Conservation (phyloP, 352 stramenopile genomes). For the Phytophthora quininea region DNA sequence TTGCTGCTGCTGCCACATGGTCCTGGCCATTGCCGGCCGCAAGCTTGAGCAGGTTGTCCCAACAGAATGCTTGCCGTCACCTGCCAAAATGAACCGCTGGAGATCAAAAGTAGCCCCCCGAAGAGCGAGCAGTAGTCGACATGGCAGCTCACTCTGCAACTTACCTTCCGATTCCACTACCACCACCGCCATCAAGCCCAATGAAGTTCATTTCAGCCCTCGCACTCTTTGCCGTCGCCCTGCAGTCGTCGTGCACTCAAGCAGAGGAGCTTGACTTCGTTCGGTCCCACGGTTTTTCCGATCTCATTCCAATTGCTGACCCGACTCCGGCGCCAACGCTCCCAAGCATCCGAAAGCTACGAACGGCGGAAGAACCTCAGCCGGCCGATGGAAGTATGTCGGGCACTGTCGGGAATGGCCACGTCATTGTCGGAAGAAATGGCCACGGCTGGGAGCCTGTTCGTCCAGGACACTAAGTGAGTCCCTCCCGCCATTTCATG, state of each 20-base stretch:
- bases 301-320: not conserved
- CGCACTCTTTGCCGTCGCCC: constrained; percentile 6
- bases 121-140: not conserved
- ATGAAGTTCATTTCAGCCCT: constrained; percentile 24
- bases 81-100: not conserved
- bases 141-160: not conserved
- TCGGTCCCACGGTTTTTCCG: not conserved
- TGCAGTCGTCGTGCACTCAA: not conserved
- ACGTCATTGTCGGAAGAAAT: constrained; percentile 1
- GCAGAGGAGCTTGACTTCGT: not conserved
- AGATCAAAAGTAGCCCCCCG: not conserved
- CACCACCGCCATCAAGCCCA: not conserved
- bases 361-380: not conserved
- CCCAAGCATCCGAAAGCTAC: not conserved
- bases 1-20: no score
- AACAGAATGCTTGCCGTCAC: not conserved
- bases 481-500: not conserved
- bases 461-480: not conserved
- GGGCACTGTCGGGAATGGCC: not conserved
- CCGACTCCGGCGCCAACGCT: not conserved
- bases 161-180: not conserved
- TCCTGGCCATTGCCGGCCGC: not conserved
- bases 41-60: not conserved
- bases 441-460: not conserved
- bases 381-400: not conserved